phyloP scores from a whole-genome alignment of 1,284 basidiomycete genomes.

The Acaromyces ingoldii region DNA sequence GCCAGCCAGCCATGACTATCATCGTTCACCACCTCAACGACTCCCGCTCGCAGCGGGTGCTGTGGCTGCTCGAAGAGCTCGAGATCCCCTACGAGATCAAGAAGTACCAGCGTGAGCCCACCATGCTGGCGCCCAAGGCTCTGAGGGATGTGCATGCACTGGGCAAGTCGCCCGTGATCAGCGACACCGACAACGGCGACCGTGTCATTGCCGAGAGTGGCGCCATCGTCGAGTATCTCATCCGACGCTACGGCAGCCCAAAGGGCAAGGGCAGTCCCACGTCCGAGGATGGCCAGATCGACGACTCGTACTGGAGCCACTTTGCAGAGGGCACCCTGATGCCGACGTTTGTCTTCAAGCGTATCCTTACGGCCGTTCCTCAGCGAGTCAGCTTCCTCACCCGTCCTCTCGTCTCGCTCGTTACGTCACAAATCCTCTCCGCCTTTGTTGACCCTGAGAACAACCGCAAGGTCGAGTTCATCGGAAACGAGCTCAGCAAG shows the following conservation, averaged over 20 bases:
- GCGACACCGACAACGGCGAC: conserved; percentile 32
- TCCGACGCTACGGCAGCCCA: conserved; percentile 44
- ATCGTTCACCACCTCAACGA: conserved; percentile 42
- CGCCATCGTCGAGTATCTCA: conserved; percentile 48
- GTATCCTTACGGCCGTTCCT: conserved; percentile 37
- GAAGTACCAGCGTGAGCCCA: conserved; percentile 34
- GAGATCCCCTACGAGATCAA: conserved; percentile 44
- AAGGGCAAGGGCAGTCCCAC: conserved; percentile 28
- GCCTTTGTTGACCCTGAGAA: conserved; percentile 39
- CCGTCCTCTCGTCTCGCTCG: conserved; percentile 35
- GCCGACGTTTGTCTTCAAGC: conserved; percentile 42
- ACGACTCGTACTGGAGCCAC: conserved; percentile 41
- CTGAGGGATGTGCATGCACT: conserved; percentile 42
- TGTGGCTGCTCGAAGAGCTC: conserved; percentile 50
- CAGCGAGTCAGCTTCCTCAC: conserved; percentile 44
- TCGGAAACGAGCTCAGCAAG: conserved; percentile 26
- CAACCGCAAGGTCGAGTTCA: conserved; percentile 27
- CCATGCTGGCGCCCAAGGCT: conserved; percentile 32
- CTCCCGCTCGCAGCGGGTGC: conserved; percentile 47
- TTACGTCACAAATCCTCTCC: conserved; percentile 24
- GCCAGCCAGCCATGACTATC: neutral
- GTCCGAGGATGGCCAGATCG: conserved; percentile 24
- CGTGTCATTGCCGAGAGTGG: conserved; percentile 46
- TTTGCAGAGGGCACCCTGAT: conserved; percentile 45
- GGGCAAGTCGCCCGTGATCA: conserved; percentile 47